phyloP scores from a whole-genome alignment of 768 basidiomycete species.

The Gloeopeniophorella convolvens region DNA sequence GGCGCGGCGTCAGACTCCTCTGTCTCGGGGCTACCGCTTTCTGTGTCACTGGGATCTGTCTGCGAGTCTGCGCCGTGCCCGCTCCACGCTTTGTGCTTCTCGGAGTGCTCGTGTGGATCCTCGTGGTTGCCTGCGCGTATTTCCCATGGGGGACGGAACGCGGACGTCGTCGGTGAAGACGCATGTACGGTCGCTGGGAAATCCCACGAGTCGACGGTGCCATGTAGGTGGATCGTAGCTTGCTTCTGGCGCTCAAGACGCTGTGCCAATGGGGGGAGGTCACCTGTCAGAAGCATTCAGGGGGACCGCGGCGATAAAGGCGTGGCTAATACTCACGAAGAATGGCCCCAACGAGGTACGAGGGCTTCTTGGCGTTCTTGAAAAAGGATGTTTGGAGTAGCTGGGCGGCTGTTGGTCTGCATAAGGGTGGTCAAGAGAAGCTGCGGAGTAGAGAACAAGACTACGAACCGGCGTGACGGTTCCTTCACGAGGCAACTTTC shows the following conservation, averaged over 20 bases:
- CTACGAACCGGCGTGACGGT: slow-evolving; percentile 58
- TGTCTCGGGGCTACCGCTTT: not conserved
- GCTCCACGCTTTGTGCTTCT: not conserved
- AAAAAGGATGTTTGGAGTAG: slow-evolving; percentile 79
- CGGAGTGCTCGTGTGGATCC: not conserved
- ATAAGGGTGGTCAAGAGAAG: not conserved
- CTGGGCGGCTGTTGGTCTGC: slow-evolving; percentile 69
- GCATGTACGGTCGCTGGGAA: slow-evolving; percentile 40
- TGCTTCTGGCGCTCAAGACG: slow-evolving; percentile 60
- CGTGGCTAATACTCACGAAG: slow-evolving; percentile 39
- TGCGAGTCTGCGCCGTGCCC: no score
- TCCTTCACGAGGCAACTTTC: slow-evolving; percentile 82
- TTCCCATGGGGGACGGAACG: not conserved
- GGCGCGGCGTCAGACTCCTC: not conserved
- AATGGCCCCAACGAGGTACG: slow-evolving; percentile 70
- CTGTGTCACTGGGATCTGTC: no score
- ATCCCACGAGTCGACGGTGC: slow-evolving; percentile 77
- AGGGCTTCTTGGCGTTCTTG: slow-evolving; percentile 69
- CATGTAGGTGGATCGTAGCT: slow-evolving; percentile 35
- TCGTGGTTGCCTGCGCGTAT: not conserved
- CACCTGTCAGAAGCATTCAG: slow-evolving; percentile 32
- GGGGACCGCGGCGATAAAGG: not conserved
- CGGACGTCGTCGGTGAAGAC: slow-evolving; percentile 11
- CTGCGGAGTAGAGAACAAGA: not conserved
- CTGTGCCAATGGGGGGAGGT: slow-evolving; percentile 63